Evolutionary conservation across 1,139 yeast species (phyloP), one percentile per base, ranked within the genome.

Genomic region (Komagataea norvegica): DNA sequence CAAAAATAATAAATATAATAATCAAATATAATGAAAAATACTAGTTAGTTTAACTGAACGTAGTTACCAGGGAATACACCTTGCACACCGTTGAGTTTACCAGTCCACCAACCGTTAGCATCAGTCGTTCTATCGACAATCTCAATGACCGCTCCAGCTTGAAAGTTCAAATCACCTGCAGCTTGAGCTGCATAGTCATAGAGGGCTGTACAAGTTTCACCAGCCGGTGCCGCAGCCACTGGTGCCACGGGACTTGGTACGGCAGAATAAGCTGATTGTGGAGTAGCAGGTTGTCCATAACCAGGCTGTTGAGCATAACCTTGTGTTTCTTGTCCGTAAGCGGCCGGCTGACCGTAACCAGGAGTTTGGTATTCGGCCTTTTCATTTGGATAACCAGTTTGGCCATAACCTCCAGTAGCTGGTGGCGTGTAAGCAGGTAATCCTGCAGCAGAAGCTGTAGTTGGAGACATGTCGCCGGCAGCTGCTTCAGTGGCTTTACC

Each of bases 41-140:
- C 11, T 10, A 8, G 10, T 47, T 48, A 56, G 51, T 75, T 74
- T 46, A 84, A 61, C 58, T 84, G 89, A 25, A 91, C 97, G 56
- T 91, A 91, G 60, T 89, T 91, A 13, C 96, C 97, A 5, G 98
- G 98, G 68, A 91, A 91, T 7, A 80, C 85, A 38, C 98, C 98
- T 40, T 80, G 79, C 45, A 72, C 81, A 9, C 96, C 96, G 53
- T 88, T 86, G 50, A 75, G 67, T 38, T 71, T 67, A n/a, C 98
- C 98, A 1, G 95, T 86, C 98, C 98, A 91, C 98, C 98, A 91
- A 4, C 95, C 97, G 54, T 87, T 87, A 38, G 79, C 72, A 57
- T 88, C 96, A 0, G 77, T 71, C 2, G 95, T 82, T 53, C 85
- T 79, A 56, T 87, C 86, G 6, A 88, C 74, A 41, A 91, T 70